Evolutionary conservation across 768 basidiomycete species (phyloP), one percentile per base, ranked within the genome.

Genomic region (Kwoniella dendrophila): DNA sequence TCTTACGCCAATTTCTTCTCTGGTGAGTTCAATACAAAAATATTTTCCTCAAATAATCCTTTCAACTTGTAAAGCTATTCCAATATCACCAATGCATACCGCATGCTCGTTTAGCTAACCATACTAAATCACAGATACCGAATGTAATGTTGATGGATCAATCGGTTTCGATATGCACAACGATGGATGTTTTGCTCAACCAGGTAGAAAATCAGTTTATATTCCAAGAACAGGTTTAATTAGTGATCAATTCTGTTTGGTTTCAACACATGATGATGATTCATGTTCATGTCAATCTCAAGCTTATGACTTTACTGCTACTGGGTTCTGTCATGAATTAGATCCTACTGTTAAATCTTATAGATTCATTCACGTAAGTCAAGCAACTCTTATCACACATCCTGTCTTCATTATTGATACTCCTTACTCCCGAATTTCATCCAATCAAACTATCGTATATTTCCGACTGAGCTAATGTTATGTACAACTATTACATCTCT

Each of bases 1-100:
- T 59, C 50, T 45, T 65, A 51, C 58, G 63, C 63, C 58, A 65
- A 65, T 45, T 65, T 65, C 63, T 65, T 59, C 26, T 24, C 34
- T 51, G 63, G 63, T 65, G 34, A 59, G 57, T 54, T 29, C 4
- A 7, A 5, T 33, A 7, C 10, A 22, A 22, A 27, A 22, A 16
- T 22, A 22, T 38, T 38, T 29, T 30, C 36, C 34, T 36, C 36
- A n/a, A n/a, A n/a, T n/a, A n/a, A n/a, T n/a, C n/a, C n/a, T n/a
- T n/a, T n/a, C n/a, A n/a, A n/a, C n/a, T n/a, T n/a, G n/a, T n/a
- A n/a, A n/a, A n/a, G n/a, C n/a, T n/a, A n/a, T n/a, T n/a, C n/a
- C n/a, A n/a, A n/a, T n/a, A n/a, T n/a, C n/a, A n/a, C n/a, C n/a
- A 16, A 36, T 36, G 34, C 34, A 36, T 36, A 8, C 8, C 34